phyloP scores from a whole-genome alignment of 257 asterid species.

The Plantago ovata region DNA sequence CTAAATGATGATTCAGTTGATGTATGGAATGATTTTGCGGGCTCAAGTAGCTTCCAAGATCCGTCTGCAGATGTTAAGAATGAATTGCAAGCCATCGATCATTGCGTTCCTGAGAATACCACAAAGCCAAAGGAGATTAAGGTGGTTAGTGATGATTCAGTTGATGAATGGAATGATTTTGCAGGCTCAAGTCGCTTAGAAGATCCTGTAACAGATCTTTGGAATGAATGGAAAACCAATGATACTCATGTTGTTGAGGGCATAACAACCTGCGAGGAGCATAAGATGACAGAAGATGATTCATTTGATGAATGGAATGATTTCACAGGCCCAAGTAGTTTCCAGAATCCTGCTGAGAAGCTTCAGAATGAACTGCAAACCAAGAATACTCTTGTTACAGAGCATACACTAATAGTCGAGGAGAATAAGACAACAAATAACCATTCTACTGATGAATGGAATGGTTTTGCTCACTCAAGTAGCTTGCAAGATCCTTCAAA shows the following conservation, averaged over 20 bases:
- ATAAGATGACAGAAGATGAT: neutral
- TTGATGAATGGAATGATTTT: constrained; percentile 1
- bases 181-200: neutral
- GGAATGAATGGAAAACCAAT: constrained; percentile 1
- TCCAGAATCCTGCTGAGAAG: neutral
- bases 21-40: neutral
- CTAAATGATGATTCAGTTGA: neutral
- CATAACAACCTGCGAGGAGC: neutral
- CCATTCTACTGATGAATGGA: neutral
- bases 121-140: neutral
- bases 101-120: neutral
- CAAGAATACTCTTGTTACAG: neutral
- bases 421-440: neutral
- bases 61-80: neutral
- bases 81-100: neutral
- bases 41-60: neutral
- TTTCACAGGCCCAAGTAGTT: constrained; percentile 2
- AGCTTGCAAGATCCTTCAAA: neutral
- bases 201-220: neutral
- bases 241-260: neutral
- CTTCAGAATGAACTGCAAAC: neutral
- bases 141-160: neutral
- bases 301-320: constrained; percentile 8
- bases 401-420: neutral
- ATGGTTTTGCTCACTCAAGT: neutral